Evolutionary conservation across 2,329 filamentous ascomycete species (phyloP).

Genomic region (Fusarium verrucosum): DNA sequence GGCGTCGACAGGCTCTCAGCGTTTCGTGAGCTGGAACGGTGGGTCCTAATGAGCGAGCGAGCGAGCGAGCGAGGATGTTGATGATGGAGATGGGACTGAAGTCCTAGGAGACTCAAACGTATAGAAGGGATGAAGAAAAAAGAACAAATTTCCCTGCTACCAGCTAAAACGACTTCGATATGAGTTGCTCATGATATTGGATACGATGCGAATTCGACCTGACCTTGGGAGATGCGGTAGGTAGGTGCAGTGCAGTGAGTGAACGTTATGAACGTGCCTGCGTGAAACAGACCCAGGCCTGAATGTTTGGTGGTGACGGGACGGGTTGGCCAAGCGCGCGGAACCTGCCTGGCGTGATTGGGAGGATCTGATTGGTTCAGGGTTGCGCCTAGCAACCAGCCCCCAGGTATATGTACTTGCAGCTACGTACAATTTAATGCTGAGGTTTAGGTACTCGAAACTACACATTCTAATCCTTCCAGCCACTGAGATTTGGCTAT

Average conservation of each 20-base stretch:
- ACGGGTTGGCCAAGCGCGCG: constrained; percentile 39
- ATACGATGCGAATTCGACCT: constrained; percentile 25
- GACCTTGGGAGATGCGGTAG: constrained; percentile 25
- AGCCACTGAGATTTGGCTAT: constrained; percentile 25
- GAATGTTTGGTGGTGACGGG: constrained; percentile 39
- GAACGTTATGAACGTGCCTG: constrained; percentile 21
- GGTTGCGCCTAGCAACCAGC: constrained; percentile 42
- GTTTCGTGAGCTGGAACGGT: constrained; percentile 40
- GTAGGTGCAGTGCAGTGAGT: constrained; percentile 13
- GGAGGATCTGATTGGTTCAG: constrained; percentile 10
- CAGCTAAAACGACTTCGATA: constrained; percentile 34
- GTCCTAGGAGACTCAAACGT: constrained; percentile 10
- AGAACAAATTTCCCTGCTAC: constrained; percentile 35
- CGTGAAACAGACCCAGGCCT: constrained; percentile 30
- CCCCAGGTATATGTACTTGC: constrained; percentile 20
- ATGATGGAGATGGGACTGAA: constrained; percentile 11
- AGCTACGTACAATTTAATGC: rapidly evolving
- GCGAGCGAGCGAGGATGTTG: constrained; percentile 22
- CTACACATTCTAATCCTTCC: background rate
- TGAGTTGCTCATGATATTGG: constrained; percentile 38
- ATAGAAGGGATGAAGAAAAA: constrained; percentile 26
- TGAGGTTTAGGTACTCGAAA: constrained; percentile 9
- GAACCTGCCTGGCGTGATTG: constrained; percentile 18
- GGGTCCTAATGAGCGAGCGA: constrained; percentile 34
- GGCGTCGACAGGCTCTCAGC: constrained; percentile 28